Conservation (phyloP, 2,329 filamentous ascomycete genomes). For the Scytalidium lignicola region DNA sequence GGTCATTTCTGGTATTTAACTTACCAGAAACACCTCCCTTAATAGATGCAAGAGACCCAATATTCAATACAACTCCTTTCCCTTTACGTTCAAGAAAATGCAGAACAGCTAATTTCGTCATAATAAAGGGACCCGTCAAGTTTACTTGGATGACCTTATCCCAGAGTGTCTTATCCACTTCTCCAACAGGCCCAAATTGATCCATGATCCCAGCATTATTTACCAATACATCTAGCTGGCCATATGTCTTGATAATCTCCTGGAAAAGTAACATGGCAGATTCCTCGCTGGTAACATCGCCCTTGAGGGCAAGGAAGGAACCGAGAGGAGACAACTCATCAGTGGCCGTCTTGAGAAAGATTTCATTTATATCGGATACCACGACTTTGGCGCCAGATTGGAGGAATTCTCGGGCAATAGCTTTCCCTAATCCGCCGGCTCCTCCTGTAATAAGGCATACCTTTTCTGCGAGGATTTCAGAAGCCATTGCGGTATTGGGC, state of each 20-base stretch:
- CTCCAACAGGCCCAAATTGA: slow-evolving; percentile 13
- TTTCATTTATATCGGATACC: slow-evolving; percentile 33
- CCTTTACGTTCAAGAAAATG: slow-evolving; percentile 41
- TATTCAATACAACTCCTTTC: slow-evolving; percentile 28
- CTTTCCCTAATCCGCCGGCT: slow-evolving; percentile 34
- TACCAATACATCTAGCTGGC: slow-evolving; percentile 47
- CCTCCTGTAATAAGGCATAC: slow-evolving; percentile 12
- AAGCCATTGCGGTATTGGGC: no score
- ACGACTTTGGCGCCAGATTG: slow-evolving; percentile 33
- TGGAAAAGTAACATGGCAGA: slow-evolving; percentile 48
- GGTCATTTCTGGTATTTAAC: no score
- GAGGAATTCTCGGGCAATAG: slow-evolving; percentile 34
- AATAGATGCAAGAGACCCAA: slow-evolving; percentile 44
- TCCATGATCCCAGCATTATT: slow-evolving; percentile 42
- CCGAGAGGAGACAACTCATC: slow-evolving; percentile 7
- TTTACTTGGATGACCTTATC: slow-evolving; percentile 30
- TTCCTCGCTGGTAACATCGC: slow-evolving; percentile 42
- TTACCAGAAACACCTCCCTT: slow-evolving; percentile 20
- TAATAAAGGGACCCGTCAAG: slow-evolving; percentile 28
- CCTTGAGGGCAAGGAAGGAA: slow-evolving; percentile 29
- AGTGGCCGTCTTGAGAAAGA: slow-evolving; percentile 24
- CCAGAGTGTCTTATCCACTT: slow-evolving; percentile 26
- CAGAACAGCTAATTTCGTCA: slow-evolving; percentile 30
- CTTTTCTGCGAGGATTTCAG: slow-evolving; percentile 6
- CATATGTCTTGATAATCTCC: slow-evolving; percentile 38